Evolutionary conservation across 2,329 filamentous ascomycete species (phyloP), one percentile per base, ranked within the genome.

Genomic region (Emmonsiellopsis sp.): DNA sequence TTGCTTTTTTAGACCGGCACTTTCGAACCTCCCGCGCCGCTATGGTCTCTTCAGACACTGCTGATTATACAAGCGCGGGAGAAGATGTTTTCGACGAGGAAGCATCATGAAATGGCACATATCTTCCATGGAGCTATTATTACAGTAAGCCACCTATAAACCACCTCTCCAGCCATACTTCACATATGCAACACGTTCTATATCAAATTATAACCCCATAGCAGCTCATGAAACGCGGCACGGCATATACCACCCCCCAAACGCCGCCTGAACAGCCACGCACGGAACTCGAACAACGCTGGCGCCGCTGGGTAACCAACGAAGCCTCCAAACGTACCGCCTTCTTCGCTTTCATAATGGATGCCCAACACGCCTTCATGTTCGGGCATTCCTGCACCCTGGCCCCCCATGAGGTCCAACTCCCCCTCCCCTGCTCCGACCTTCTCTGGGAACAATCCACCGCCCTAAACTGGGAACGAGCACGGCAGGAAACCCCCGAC

Each of bases 261-360:
- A 54, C 43, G 2, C 39, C 42, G 0, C 40, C 27, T 31, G 49
- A 53, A 21, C 44, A 52, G 17, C 57, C 52, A 3, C 6, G 33
- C 11, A 53, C 49, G 2, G 45, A 49, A 10, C 31, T 57, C 13
- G 55, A 62, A 34, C 54, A 56, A 32, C 58, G 60, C 44, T 63
- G 60, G 61, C 52, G 59, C 37, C 57, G 55, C 17, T 65, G 63
- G 63, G 56, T 64, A 31, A 57, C 63, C 42, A 53, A 59, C 36
- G 60, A 65, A 45, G 61, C 58, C 5, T 63, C 60, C 9, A 58
- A 60, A 31, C 55, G 62, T 3, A 61, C 61, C 2, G 62, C 63
- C 17, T 64, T 61, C 46, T 65, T 65, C 40, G 63, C 61, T 0
- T 65, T 65, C 42, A 49, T 64, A 9, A 65, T 65, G 63, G 63